Percentiles rank a stretch among this genome's conserved stretches.
phyloP scores from a whole-genome alignment of 116 monocot genomes.

The Posidonia oceanica region DNA sequence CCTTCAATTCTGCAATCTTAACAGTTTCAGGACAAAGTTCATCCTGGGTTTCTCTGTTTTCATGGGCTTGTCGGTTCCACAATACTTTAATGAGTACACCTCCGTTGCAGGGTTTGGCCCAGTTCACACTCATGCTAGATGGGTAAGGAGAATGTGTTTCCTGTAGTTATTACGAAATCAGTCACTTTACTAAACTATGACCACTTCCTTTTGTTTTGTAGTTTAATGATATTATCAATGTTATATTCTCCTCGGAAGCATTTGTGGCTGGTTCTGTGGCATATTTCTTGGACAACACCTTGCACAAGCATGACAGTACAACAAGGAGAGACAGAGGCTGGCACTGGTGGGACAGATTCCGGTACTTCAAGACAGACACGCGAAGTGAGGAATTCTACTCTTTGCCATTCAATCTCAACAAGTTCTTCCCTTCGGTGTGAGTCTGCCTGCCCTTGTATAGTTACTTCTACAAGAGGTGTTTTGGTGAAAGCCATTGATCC shows the following conservation, averaged over 20 bases:
- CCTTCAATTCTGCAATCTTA: constrained; percentile 87
- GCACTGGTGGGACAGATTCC: constrained; percentile 90
- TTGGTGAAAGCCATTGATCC: no score
- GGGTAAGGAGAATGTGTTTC: constrained; percentile 29
- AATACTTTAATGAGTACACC: constrained; percentile 94
- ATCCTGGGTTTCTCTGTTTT: constrained; percentile 76
- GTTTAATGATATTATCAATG: constrained; percentile 93
- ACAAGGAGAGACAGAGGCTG: constrained; percentile 67
- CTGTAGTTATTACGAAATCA: not conserved
- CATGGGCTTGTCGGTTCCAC: constrained; percentile 81
- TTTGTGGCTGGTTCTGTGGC: constrained; percentile 81
- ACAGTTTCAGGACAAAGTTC: constrained; percentile 82
- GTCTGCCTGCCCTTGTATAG: no score
- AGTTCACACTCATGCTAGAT: constrained; percentile 61
- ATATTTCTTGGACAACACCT: constrained; percentile 80
- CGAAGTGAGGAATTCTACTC: constrained; percentile 97
- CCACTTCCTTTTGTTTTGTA: constrained; percentile 13
- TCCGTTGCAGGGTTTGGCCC: constrained; percentile 83
- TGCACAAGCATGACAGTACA: constrained; percentile 33
- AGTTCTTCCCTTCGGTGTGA: constrained; percentile 60
- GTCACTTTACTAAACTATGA: not conserved
- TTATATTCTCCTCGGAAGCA: constrained; percentile 82
- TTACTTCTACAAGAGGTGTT: no score
- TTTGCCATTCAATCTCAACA: constrained; percentile 85
- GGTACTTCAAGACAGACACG: constrained; percentile 67